Conservation (phyloP, 176 grass and related monocot genomes). For the Canna indica region DNA sequence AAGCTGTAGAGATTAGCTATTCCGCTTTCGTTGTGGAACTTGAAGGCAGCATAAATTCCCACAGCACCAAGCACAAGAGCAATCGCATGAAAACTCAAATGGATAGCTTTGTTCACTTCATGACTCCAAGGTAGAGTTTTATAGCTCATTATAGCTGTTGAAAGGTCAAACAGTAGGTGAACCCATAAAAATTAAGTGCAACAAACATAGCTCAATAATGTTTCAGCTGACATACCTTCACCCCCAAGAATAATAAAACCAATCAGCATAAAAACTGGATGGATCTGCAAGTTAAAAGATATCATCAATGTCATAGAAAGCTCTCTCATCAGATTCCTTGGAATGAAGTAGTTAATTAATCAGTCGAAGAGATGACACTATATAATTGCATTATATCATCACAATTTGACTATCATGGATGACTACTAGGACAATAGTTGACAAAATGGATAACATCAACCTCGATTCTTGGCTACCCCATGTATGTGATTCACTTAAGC, state of each 20-base stretch:
- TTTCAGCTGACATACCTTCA: conserved; percentile 40
- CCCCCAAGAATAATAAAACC: conserved; percentile 75
- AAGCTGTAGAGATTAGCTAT: conserved; percentile 92
- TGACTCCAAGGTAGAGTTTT: conserved; percentile 55
- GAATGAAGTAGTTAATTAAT: neutral
- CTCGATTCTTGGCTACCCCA: too few species aligned
- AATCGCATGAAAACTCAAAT: conserved; percentile 56
- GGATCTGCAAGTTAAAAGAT: conserved; percentile 44
- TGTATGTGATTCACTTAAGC: too few species aligned
- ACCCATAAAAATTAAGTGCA: neutral
- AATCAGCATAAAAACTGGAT: conserved; percentile 93
- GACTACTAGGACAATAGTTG: too few species aligned
- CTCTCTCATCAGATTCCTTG: neutral
- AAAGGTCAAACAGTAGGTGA: neutral
- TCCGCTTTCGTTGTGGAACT: conserved; percentile 81
- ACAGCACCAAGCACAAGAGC: conserved; percentile 55
- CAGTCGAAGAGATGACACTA: too few species aligned
- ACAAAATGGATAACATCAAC: too few species aligned
- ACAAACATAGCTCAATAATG: neutral
- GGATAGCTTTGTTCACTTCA: conserved; percentile 49
- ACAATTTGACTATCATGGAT: too few species aligned
- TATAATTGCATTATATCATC: too few species aligned
- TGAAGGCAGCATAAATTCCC: conserved; percentile 83
- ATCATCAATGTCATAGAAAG: neutral
- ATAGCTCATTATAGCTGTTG: conserved; percentile 77